Base-by-base conservation (phyloP, 805 yeast species). In the Kazachstania martiniae region DNA sequence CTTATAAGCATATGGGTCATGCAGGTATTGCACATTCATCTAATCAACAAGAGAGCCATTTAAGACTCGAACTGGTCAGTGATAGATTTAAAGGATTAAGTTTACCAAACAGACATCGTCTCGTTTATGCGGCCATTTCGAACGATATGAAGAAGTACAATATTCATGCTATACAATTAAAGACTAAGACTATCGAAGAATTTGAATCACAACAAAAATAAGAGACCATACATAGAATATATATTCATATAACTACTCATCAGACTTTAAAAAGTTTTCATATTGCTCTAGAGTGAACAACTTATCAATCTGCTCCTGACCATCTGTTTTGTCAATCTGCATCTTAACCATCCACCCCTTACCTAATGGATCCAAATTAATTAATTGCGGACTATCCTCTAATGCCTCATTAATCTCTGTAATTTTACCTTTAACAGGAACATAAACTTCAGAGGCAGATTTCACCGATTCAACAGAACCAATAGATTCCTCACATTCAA, bases 381-480 rank as follows among this genome's bases (percentile, higher is more conserved):
- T 73, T 47, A 85, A 63, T 36, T 74, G 76, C 22, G 98, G 96
- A 38, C 68, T 63, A 31, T 70, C 72, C 41, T 72, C 78, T 44
- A 91, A 68, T 16, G 52, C 57, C 23, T 63, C 69, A 62, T 91
- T 91, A 43, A 74, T 72, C 44, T 76, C 95, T 30, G 75, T 39
- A 23, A 91, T 66, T 43, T 70, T 78, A 31, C 95, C 95, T 12
- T 68, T 60, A 18, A 85, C 80, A 32, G 98, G 98, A 13, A 86
- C 65, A 60, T 87, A 89, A 41, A 91, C 79, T 53, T 91, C 98
- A 43, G 84, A 72, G 18, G 98, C 96, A 29, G 87, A 74, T 63
- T 91, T 91, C 49, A 91, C 98, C 27, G 86, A 73, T 62, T 91
- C 98, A 25, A 91, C 93, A 21, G 94, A 81, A 5, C 96, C 96